Base-by-base conservation (phyloP, 2,329 filamentous ascomycete species). In the Phialemoniopsis sp. region DNA sequence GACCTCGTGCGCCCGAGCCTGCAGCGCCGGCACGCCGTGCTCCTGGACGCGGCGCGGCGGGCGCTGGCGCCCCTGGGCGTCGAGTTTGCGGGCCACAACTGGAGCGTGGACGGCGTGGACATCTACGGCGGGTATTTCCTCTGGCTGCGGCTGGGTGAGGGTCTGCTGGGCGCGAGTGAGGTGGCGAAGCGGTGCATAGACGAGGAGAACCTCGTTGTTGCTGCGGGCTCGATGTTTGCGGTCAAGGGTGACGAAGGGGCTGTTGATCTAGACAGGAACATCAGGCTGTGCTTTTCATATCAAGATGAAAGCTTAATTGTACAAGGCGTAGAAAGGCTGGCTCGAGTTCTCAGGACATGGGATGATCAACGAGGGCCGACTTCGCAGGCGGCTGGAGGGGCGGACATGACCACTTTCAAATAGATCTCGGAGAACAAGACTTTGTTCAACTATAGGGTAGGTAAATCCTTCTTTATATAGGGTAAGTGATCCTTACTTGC, bases 101-200 rank as follows among this genome's bases (percentile, higher is more conserved):
- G 73, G 41, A 50, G 59, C 3, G 57, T 65, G 40, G 59, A 66
- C 19, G 55, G 65, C 5, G 59, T 81, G 2, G 60, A 73, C 40
- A 54, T 21, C 85, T 85, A 82, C 14, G 89, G 89, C 0, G 89
- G 89, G 1, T 95, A 90, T 57, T 95, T 95, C 57, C 67, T 94
- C 38, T 95, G 89, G 89, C 62, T 94, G 19, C 71, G 70, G 3
- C 60, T 94, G 4, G 46, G 52, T 43, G 8, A 57, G 1, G 57
- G 46, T 41, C 63, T 84, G 37, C 66, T 70, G 6, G 21, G 21
- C 6, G 79, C 74, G 30, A 61, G 65, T 18, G 68, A 73, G 5
- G 65, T 89, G 21, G 76, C 77, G 5, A 60, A 70, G 49, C 67
- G 68, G 26, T 82, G 82, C 8, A 64, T 73, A 51, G 62, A 68